A percentile compares a stretch with the other conserved stretches of the same genome.
Conservation (phyloP, 2,329 filamentous ascomycete genomes). For the Colletotrichum siamense region DNA sequence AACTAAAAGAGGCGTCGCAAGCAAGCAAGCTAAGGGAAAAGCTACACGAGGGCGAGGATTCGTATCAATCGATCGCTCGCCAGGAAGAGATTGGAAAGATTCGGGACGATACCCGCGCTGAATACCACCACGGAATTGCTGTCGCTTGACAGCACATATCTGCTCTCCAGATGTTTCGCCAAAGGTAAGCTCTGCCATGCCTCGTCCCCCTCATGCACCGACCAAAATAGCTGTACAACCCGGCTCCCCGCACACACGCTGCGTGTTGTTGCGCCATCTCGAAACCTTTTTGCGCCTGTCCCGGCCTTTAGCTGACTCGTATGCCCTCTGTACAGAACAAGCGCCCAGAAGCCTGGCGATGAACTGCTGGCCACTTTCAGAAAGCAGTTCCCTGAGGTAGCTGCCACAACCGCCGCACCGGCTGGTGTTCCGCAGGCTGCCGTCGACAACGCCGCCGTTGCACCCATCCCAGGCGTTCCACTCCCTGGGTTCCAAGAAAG, state of each 20-base stretch:
- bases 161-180: constrained; percentile 35
- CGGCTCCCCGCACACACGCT: constrained; percentile 5
- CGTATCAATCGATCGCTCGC: background rate
- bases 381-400: constrained; percentile 79
- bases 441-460: constrained; percentile 30
- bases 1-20: background rate
- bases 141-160: constrained; percentile 25
- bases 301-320: constrained; percentile 9
- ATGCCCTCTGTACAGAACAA: constrained; percentile 58
- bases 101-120: background rate
- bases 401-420: constrained; percentile 53
- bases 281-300: constrained; percentile 8
- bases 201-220: constrained; percentile 9
- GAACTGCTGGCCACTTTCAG: constrained; percentile 86
- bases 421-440: constrained; percentile 39
- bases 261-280: constrained; percentile 3
- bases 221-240: constrained; percentile 13
- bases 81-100: constrained; percentile 4
- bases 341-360: constrained; percentile 84
- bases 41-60: constrained; percentile 2
- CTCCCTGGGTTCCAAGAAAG: constrained; percentile 17
- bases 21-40: background rate
- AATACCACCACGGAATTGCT: constrained; percentile 22
- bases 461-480: constrained; percentile 8
- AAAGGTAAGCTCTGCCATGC: constrained; percentile 32